Conservation (phyloP, 2,329 filamentous ascomycete genomes). For the Penicillium sumatraense region DNA sequence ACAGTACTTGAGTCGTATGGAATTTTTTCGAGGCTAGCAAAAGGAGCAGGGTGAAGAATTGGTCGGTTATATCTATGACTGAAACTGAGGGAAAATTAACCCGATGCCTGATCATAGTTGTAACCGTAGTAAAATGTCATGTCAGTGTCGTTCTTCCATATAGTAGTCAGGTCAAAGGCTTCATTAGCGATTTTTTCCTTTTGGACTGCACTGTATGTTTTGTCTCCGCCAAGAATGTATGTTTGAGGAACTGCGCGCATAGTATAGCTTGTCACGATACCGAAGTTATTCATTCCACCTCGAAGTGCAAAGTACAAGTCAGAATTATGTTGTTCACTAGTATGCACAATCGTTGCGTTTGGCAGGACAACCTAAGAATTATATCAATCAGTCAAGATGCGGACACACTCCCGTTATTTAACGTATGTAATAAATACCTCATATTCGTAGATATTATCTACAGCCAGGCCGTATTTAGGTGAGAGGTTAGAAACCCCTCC, state of each 20-base stretch:
- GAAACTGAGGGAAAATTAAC: not conserved
- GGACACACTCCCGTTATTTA: not conserved
- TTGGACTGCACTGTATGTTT: not conserved
- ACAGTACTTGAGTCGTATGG: not conserved
- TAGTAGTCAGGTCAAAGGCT: conserved; percentile 1
- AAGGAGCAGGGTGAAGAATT: not conserved
- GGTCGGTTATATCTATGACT: conserved; percentile 1
- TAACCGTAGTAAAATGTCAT: conserved; percentile 9
- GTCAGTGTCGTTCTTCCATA: conserved; percentile 3
- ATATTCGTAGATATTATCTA: conserved; percentile 27
- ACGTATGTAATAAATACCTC: conserved; percentile 2
- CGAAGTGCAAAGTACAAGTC: conserved; percentile 44
- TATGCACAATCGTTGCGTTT: conserved; percentile 30
- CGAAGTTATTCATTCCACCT: conserved; percentile 46
- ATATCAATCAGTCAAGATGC: not conserved
- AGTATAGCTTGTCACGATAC: conserved; percentile 41
- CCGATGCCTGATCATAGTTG: not conserved
- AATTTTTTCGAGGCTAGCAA: not conserved
- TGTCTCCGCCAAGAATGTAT: not conserved
- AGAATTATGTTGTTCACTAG: conserved; percentile 29
- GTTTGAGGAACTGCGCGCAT: conserved; percentile 38
- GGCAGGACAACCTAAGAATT: conserved; percentile 22
- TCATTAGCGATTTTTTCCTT: not conserved
- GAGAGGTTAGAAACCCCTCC: conserved; percentile 41
- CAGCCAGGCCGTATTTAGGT: conserved; percentile 26